Percentiles rank a stretch among this genome's conserved stretches.
Evolutionary conservation across 129 eudicot genomes (phyloP).

Genomic region (Chrysanthemum lavandulifolium): DNA sequence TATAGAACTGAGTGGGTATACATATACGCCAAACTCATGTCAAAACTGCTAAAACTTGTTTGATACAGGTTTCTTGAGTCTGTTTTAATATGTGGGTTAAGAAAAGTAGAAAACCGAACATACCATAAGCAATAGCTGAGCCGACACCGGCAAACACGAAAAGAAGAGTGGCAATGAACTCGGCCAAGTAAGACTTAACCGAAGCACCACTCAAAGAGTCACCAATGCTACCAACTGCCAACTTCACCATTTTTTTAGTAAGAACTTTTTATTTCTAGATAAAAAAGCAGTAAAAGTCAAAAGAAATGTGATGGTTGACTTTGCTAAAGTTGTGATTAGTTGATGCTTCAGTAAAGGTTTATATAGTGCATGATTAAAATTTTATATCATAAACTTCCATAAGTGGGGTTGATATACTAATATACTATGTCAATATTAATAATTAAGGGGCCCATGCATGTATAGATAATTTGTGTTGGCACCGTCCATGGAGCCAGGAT

Average conservation of each 20-base stretch:
- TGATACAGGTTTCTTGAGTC: too few relatives aligned
- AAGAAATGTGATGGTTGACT: constrained; percentile 11
- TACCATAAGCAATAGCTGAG: constrained; percentile 42
- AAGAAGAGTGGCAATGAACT: constrained; percentile 55
- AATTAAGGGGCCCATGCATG: background rate
- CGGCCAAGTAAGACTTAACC: constrained; percentile 43
- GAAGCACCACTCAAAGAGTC: constrained; percentile 50
- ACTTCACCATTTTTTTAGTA: constrained; percentile 43
- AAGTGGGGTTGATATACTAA: too few relatives aligned
- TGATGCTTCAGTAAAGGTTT: background rate
- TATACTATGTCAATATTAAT: too few relatives aligned
- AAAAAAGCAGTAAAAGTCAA: background rate
- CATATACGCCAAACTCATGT: too few relatives aligned
- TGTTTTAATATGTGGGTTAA: too few relatives aligned
- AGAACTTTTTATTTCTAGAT: background rate
- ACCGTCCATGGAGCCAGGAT: too few relatives aligned
- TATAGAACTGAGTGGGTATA: too few relatives aligned
- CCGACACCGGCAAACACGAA: constrained; percentile 61
- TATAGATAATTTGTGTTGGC: too few relatives aligned
- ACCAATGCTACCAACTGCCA: constrained; percentile 46
- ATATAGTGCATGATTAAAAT: too few relatives aligned
- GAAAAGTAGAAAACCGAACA: background rate
- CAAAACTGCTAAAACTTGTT: too few relatives aligned
- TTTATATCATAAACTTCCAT: too few relatives aligned
- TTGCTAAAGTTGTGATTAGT: constrained; percentile 22